Conservation (phyloP, 257 asterid species). For the Salvia miltiorrhiza region DNA sequence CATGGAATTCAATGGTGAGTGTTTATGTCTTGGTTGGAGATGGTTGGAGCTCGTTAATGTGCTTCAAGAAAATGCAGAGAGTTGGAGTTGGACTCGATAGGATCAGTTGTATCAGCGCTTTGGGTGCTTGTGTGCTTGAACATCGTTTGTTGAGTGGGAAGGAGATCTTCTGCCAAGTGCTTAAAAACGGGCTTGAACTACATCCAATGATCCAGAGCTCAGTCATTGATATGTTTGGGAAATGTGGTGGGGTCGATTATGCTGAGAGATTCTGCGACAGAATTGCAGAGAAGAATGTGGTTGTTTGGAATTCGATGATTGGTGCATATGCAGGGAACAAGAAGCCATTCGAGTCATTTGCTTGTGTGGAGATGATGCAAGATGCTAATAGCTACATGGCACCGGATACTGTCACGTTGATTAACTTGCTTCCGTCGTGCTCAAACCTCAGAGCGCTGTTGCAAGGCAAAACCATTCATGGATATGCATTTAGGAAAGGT, state of each 20-base stretch:
- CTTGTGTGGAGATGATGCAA: constrained; percentile 44
- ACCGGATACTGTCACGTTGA: constrained; percentile 55
- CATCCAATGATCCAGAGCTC: constrained; percentile 62
- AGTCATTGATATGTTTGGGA: constrained; percentile 64
- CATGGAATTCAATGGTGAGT: constrained; percentile 70
- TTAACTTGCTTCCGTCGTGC: constrained; percentile 61
- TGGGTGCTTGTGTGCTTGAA: constrained; percentile 48
- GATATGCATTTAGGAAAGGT: constrained; percentile 42
- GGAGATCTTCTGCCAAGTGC: constrained; percentile 50
- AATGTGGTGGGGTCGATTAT: constrained; percentile 45
- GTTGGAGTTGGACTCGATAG: constrained; percentile 38
- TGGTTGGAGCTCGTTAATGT: constrained; percentile 37
- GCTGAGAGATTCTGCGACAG: constrained; percentile 40
- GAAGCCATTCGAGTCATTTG: constrained; percentile 31
- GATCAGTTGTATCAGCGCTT: constrained; percentile 39
- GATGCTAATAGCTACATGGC: constrained; percentile 25
- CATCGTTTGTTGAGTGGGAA: constrained; percentile 39
- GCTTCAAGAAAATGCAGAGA: constrained; percentile 42
- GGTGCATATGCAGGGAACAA: constrained; percentile 42
- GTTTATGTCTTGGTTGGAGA: constrained; percentile 49
- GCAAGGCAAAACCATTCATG: constrained; percentile 55
- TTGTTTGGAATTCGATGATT: constrained; percentile 58
- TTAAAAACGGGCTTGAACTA: constrained; percentile 37
- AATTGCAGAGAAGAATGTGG: constrained; percentile 38
- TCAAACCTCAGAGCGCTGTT: constrained; percentile 30